Conservation (phyloP, 179 eudicot genomes). For the Gypsophila paniculata region DNA sequence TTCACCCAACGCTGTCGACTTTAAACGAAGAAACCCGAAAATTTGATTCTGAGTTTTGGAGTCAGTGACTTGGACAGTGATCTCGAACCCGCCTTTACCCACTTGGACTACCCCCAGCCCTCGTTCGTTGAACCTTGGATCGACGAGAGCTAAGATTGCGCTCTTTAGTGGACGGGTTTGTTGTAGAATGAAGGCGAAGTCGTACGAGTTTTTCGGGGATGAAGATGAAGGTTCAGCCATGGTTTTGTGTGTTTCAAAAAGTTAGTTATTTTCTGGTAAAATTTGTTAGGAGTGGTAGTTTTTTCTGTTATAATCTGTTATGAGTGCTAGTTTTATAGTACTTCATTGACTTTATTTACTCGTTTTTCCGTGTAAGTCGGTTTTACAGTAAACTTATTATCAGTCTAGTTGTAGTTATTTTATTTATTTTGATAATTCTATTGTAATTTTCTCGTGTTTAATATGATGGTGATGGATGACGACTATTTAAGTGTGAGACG, state of each 20-base stretch:
- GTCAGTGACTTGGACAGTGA: slow-evolving; percentile 7
- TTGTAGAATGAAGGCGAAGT: background rate
- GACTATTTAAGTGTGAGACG: too few relatives aligned
- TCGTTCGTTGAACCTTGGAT: background rate
- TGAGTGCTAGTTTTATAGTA: too few relatives aligned
- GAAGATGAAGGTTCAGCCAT: background rate
- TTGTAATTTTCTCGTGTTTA: too few relatives aligned
- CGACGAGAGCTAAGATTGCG: background rate
- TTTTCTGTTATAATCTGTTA: too few relatives aligned
- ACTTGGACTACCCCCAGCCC: slow-evolving; percentile 1
- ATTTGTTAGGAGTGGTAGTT: background rate
- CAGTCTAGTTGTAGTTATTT: too few relatives aligned
- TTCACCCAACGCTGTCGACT: background rate
- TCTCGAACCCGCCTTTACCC: background rate
- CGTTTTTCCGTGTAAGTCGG: too few relatives aligned
- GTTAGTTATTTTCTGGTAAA: slow-evolving; percentile 12
- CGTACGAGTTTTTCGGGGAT: background rate
- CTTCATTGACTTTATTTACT: too few relatives aligned
- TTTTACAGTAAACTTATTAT: too few relatives aligned
- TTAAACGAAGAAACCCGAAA: background rate
- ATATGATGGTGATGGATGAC: too few relatives aligned
- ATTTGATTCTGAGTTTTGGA: background rate
- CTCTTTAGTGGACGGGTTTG: background rate
- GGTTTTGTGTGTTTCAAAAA: background rate
- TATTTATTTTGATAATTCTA: too few relatives aligned